A percentile compares a stretch with the other conserved stretches of the same genome.
Evolutionary conservation across 306 rosid genomes (phyloP).

Genomic region (Glycine soja): DNA sequence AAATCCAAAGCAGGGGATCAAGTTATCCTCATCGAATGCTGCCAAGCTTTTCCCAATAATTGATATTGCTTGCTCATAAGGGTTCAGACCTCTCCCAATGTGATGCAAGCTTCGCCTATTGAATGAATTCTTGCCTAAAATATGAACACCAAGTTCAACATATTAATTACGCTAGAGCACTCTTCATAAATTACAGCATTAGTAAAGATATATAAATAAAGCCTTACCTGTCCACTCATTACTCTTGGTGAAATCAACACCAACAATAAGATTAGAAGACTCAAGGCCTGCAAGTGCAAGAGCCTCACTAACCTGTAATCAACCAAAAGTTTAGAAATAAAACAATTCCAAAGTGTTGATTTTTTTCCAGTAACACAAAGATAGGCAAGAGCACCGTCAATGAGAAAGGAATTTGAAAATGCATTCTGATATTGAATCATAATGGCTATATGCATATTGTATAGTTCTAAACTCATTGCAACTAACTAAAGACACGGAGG

Average conservation of each 20-base stretch:
- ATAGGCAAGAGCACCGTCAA: too few relatives aligned
- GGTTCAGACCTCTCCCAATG: constrained; percentile 61
- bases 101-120: constrained; percentile 70
- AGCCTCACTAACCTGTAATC: constrained; percentile 69
- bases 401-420: too few relatives aligned
- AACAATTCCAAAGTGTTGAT: not conserved
- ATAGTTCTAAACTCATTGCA: not conserved
- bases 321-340: not conserved
- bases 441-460: not conserved
- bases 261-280: constrained; percentile 79
- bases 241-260: constrained; percentile 81
- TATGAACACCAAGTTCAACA: not conserved
- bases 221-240: constrained; percentile 78
- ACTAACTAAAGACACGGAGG: not conserved
- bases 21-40: constrained; percentile 72
- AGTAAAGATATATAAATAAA: not conserved
- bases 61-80: constrained; percentile 78
- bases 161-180: too few relatives aligned
- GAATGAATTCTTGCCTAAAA: constrained; percentile 64
- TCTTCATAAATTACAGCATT: too few relatives aligned
- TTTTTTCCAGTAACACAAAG: not conserved
- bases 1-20: constrained; percentile 81
- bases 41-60: constrained; percentile 76
- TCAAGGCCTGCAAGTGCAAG: constrained; percentile 80
- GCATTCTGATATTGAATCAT: not conserved